Base-by-base conservation (phyloP, 148 eudicot genomes). In the Rhododendron henanense region DNA sequence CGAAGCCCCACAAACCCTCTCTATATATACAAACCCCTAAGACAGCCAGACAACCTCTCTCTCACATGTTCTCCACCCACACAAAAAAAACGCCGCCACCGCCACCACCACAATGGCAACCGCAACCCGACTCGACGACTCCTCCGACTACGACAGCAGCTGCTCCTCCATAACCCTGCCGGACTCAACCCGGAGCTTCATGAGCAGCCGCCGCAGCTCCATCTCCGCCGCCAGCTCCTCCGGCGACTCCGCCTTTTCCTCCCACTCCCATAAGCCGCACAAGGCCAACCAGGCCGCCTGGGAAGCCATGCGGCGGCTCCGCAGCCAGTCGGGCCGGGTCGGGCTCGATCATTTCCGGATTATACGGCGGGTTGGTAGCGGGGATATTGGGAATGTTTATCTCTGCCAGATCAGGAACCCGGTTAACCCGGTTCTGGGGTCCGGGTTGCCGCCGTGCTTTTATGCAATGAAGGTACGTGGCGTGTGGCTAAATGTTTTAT, bases 161-260 rank as follows among this genome's bases (percentile, higher is more conserved):
- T 94, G 91, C 57, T 93, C 95, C 15, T 91, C 95, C 75, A 88
- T 92, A 44, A 93, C 98, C 5, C 88, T 92, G 10, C 96, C 94
- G 23, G 98, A 92, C 85, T 94, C 98, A 15, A 91, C 86, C 87
- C 95, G 93, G 35, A 93, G 98, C 82, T 95, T 96, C 96, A 90
- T 93, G 93, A 94, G 95, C 85, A 90, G 95, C 81, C 90, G 92
- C 83, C 93, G 91, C 28, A 93, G 93, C 84, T 93, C 94, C 47
- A 81, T 88, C 81, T 88, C 91, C 55, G 87, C 85, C 9, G 82
- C 85, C 25, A 86, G 81, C 83, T 89, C 93, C 61, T 85, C 85
- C 55, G 79, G 78, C 50, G 85, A 31, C 31, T 48, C 83, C 3
- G 31, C 59, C 78, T 31, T 10, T 0, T 82, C 6, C 0, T 0